phyloP scores from a whole-genome alignment of 2,329 filamentous ascomycete genomes.

The Septoria petroselini region DNA sequence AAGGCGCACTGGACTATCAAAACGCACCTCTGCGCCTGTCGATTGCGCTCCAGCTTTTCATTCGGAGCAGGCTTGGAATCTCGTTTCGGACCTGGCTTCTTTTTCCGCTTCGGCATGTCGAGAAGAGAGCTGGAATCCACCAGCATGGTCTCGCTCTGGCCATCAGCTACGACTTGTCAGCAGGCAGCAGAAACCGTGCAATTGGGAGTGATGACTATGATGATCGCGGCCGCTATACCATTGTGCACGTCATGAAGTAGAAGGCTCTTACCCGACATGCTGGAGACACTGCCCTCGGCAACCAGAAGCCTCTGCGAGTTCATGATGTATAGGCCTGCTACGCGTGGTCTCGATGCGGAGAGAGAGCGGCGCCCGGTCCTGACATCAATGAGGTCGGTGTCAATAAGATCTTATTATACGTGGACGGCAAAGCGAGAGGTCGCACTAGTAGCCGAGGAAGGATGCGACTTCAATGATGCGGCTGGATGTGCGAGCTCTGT shows the following conservation, averaged over 20 bases:
- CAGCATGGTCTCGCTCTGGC: conserved; percentile 7
- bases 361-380: no score
- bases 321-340: conserved; percentile 10
- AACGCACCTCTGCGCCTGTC: conserved; percentile 28
- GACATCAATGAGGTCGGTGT: no score
- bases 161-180: conserved; percentile 17
- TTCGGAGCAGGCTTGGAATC: conserved; percentile 27
- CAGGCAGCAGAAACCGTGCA: background rate
- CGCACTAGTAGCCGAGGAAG: no score
- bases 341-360: no score
- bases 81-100: conserved; percentile 28
- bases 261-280: conserved; percentile 20
- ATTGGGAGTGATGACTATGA: background rate
- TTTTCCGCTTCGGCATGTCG: conserved; percentile 18
- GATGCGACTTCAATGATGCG: no score
- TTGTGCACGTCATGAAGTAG: conserved; percentile 1
- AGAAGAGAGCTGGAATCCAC: conserved; percentile 9
- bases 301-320: conserved; percentile 19
- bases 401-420: no score
- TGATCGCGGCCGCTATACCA: background rate
- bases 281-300: conserved; percentile 15
- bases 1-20: no score
- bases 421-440: no score
- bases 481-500: no score
- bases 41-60: conserved; percentile 27